Evolutionary conservation across 768 basidiomycete genomes (phyloP).

Genomic region (Cyclocybe cylindracea): DNA sequence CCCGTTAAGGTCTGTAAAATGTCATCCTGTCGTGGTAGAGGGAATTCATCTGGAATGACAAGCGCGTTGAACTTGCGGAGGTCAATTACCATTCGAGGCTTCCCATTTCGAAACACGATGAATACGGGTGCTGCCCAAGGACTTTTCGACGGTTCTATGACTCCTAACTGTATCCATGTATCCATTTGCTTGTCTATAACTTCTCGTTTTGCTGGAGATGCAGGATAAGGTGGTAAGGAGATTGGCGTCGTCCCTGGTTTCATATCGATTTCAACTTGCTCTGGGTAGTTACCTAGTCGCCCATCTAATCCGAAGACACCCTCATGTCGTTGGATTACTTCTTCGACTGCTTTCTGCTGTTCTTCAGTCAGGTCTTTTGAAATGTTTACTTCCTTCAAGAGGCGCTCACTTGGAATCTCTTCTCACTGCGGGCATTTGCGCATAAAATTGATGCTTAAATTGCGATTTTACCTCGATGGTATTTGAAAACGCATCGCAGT

Average conservation of each 20-base stretch:
- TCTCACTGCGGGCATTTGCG: too few species aligned
- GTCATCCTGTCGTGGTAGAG: slow-evolving; percentile 17
- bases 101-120: slow-evolving; percentile 37
- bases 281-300: background rate
- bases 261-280: slow-evolving; percentile 1
- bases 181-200: slow-evolving; percentile 22
- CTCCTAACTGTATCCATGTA: slow-evolving; percentile 33
- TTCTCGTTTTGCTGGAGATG: slow-evolving; percentile 26
- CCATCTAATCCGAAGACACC: slow-evolving; percentile 8
- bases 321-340: background rate
- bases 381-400: too few species aligned
- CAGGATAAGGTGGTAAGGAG: slow-evolving; percentile 22
- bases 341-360: slow-evolving; percentile 5
- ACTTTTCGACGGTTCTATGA: slow-evolving; percentile 40
- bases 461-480: too few species aligned
- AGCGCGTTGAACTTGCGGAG: slow-evolving; percentile 5
- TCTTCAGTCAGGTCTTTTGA: background rate
- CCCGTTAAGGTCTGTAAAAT: slow-evolving; percentile 29
- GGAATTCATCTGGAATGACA: slow-evolving; percentile 20
- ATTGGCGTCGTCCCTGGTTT: slow-evolving; percentile 25
- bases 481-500: too few species aligned
- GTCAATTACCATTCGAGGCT: slow-evolving; percentile 39
- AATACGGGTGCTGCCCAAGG: slow-evolving; percentile 34
- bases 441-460: too few species aligned
- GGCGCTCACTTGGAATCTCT: too few species aligned